These are phyloP conservation scores for Emydomyces testavorans DNA, from an alignment of 2,329 filamentous ascomycete species.

Conservation along the genomic window DNA sequence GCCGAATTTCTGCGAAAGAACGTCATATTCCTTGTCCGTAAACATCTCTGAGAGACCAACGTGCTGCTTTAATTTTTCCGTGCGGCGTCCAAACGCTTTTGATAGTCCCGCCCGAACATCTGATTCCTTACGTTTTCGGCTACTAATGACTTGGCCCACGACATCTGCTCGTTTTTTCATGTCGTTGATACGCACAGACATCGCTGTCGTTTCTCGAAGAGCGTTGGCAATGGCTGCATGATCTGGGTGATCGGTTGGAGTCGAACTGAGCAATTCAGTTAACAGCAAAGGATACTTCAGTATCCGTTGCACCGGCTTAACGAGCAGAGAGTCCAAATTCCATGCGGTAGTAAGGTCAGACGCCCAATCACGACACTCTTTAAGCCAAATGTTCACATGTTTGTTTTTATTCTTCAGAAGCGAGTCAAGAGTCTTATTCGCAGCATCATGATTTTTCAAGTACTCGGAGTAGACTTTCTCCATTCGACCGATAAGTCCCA, in stretches of 20 bases:
- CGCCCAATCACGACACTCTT: constrained; percentile 83
- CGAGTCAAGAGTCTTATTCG: constrained; percentile 48
- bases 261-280: constrained; percentile 65
- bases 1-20: constrained; percentile 73
- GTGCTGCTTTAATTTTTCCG: constrained; percentile 69
- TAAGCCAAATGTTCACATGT: constrained; percentile 67
- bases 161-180: constrained; percentile 90
- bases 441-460: constrained; percentile 52
- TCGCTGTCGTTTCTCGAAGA: constrained; percentile 54
- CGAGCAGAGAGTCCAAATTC: constrained; percentile 89
- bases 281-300: constrained; percentile 88
- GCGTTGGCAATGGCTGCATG: constrained; percentile 58
- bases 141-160: constrained; percentile 71
- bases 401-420: constrained; percentile 43
- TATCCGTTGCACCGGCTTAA: constrained; percentile 91
- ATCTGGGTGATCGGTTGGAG: constrained; percentile 74
- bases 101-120: constrained; percentile 75
- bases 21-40: constrained; percentile 72
- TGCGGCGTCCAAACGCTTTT: constrained; percentile 79
- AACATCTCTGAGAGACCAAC: constrained; percentile 53
- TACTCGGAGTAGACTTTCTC: constrained; percentile 56
- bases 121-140: constrained; percentile 75
- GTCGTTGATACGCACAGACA: constrained; percentile 69
- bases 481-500: constrained; percentile 46
- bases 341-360: constrained; percentile 87